Conservation (phyloP, 306 rosid genomes). For the Cucurbita ficifolia region DNA sequence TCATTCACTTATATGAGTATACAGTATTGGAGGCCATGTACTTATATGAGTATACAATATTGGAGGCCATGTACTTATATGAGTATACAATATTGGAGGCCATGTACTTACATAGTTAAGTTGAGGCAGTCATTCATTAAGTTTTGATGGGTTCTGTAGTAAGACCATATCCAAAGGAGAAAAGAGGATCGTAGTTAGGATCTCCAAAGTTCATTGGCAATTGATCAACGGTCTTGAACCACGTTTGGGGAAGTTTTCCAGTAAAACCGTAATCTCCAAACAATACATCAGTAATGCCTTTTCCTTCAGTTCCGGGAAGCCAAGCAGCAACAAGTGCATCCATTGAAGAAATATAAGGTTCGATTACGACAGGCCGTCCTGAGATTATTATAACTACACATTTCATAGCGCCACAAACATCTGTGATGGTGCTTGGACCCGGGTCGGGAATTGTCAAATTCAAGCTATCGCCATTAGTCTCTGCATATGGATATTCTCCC, state of each 20-base stretch:
- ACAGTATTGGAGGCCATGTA: no score
- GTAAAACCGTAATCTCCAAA: neutral
- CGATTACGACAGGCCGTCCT: neutral
- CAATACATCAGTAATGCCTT: neutral
- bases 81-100: no score
- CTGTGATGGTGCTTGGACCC: neutral
- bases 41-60: no score
- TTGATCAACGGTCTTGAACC: neutral
- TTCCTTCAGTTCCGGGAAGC: neutral
- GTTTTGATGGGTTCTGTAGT: neutral
- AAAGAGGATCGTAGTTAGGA: neutral
- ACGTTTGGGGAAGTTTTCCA: neutral
- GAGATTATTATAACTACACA: neutral
- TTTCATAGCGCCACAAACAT: neutral
- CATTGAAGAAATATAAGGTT: neutral
- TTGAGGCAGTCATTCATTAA: neutral
- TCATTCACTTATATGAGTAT: no score
- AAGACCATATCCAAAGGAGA: neutral
- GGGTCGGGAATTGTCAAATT: neutral
- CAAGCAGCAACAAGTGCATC: neutral
- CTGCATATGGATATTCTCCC: constrained; percentile 27
- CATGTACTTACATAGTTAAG: no score
- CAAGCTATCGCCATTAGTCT: constrained; percentile 6
- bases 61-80: no score
- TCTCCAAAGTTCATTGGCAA: neutral